These are phyloP conservation scores for Williopsis jadinii DNA, from an alignment of 1,139 yeast species.

Conservation along the genomic window DNA sequence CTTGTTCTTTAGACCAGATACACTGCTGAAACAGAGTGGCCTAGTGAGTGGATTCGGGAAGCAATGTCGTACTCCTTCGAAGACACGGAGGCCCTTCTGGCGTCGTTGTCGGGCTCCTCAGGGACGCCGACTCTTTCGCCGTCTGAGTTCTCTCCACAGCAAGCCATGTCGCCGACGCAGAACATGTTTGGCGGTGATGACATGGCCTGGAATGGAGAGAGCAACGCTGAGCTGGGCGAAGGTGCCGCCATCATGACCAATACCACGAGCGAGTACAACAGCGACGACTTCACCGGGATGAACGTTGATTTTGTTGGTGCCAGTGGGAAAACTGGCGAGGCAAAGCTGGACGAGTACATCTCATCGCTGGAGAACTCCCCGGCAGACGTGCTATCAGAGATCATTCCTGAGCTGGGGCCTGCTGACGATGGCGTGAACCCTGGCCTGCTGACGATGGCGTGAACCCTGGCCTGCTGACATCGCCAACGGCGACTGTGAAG, in stretches of 20 bases:
- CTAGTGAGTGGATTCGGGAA: too few species aligned
- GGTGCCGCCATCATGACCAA: background rate
- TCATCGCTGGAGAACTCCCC: slow-evolving; percentile 2
- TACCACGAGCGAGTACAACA: slow-evolving; percentile 1
- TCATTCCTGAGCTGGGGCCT: background rate
- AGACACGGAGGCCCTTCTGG: slow-evolving; percentile 22
- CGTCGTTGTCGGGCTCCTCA: slow-evolving; percentile 17
- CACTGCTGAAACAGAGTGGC: too few species aligned
- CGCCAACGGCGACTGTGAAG: background rate
- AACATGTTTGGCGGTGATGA: slow-evolving; percentile 10
- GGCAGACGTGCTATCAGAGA: background rate
- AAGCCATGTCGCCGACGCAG: slow-evolving; percentile 1
- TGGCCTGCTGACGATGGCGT: background rate
- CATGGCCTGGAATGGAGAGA: too few species aligned
- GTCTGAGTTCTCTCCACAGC: slow-evolving; percentile 6
- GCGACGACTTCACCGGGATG: slow-evolving; percentile 2
- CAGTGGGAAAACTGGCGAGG: background rate
- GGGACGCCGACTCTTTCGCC: slow-evolving; percentile 19
- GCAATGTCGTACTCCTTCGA: slow-evolving; percentile 16
- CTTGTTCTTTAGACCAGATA: too few species aligned
- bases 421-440: background rate
- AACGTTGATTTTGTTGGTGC: background rate
- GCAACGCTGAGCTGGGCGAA: too few species aligned
- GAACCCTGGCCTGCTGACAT: background rate
- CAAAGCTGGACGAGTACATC: background rate